Conservation (phyloP, 2,329 filamentous ascomycete genomes). For the Cryoendolithus antarcticus region DNA sequence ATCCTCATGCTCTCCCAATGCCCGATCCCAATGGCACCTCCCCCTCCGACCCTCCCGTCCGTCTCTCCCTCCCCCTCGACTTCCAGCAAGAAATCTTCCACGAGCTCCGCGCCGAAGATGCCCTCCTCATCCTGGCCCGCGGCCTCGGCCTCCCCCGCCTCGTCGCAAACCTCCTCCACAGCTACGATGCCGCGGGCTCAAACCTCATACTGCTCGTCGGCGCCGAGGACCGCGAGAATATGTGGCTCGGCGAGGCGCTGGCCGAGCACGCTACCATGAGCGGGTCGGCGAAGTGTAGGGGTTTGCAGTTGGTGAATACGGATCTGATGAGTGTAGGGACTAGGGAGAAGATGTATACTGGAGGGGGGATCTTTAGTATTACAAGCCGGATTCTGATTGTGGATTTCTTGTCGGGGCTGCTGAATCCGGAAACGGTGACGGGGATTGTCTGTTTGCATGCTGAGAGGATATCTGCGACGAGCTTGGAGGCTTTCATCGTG, state of each 20-base stretch:
- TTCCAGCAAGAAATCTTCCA: conserved; percentile 95
- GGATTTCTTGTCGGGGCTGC: conserved; percentile 71
- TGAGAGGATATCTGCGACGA: conserved; percentile 73
- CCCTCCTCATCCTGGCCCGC: conserved; percentile 80
- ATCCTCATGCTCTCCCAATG: neutral
- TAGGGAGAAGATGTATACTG: conserved; percentile 81
- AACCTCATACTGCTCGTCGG: conserved; percentile 83
- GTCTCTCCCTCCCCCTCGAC: conserved; percentile 68
- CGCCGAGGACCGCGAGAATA: conserved; percentile 85
- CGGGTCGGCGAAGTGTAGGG: conserved; percentile 66
- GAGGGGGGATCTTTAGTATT: conserved; percentile 87
- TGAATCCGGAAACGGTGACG: conserved; percentile 74
- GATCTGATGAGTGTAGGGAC: conserved; percentile 78
- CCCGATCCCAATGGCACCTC: conserved; percentile 2
- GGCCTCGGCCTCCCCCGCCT: conserved; percentile 86
- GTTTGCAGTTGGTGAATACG: conserved; percentile 85
- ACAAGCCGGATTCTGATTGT: conserved; percentile 92
- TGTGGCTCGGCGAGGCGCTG: conserved; percentile 90
- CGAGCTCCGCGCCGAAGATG: conserved; percentile 80
- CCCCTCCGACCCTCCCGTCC: conserved; percentile 44
- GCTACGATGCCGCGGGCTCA: conserved; percentile 90
- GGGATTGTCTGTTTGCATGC: conserved; percentile 81
- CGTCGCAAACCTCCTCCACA: conserved; percentile 90
- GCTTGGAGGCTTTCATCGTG: conserved; percentile 86
- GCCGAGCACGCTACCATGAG: conserved; percentile 92